Base-by-base conservation (phyloP, 148 eudicot genomes). In the Camellia lanceoleosa region DNA sequence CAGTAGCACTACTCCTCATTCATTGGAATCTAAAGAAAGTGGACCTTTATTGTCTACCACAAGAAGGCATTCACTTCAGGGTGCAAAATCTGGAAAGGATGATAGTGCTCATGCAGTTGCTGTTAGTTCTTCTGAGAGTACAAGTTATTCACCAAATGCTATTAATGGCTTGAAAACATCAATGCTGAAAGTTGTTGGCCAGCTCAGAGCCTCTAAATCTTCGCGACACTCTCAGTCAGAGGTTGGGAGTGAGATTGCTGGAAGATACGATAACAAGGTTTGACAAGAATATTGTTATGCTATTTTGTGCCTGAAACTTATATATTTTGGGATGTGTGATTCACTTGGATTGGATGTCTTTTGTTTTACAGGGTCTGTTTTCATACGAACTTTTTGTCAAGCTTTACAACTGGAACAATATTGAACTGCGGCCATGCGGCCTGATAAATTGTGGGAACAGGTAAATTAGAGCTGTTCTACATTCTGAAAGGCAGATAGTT, bases 391-490 rank as follows among this genome's bases (percentile, higher is more conserved):
- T 80, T 44, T 94, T 94, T 87, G 97, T 94, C 58, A 90, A 91
- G 89, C 95, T 94, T 79, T 92, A 92, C 78, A 85, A 87, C 67
- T 94, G 95, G 97, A 91, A 91, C 80, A 87, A 87, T 88, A 82
- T 91, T 86, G 97, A 92, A 68, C 77, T 94, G 64, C 88, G 79
- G 55, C 98, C 98, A 30, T 72, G 83, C 68, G 98, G 98, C 71
- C 90, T 94, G 46, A 76, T 77, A 78, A 94, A 94, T 86, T 89
- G 91, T 82, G 98, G 98, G 69, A 94, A 94, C 87, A 94, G 98
- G 98, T 92, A 85, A 65, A 16, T 30, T 52, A 20, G 59, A 70
- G 77, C 41, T 43, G 23, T 71, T 41, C 78, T 75, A 49, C 12
- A 51, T 77, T 44, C n/a, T 41, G 71, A 55, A n/a, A 70, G 20